Evolutionary conservation across 208 protist species (phyloP).

Genomic region (Trichomonas gallinae): DNA sequence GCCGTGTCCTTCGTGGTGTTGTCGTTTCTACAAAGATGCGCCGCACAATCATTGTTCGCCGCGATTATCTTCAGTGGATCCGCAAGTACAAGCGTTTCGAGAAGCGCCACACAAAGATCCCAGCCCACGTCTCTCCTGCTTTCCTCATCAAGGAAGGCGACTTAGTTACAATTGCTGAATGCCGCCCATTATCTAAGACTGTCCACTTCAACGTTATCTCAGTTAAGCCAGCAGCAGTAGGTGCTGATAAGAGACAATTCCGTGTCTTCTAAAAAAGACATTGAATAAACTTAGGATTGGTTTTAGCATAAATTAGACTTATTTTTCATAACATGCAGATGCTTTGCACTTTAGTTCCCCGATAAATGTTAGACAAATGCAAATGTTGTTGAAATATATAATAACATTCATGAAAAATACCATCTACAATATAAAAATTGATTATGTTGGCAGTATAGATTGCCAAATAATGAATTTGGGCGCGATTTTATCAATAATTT

Average conservation of each 20-base stretch:
- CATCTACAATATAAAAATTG: too few species aligned
- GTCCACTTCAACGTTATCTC: slow-evolving; percentile 98
- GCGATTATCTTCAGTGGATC: slow-evolving; percentile 99
- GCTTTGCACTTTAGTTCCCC: too few species aligned
- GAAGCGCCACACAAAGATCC: slow-evolving; percentile 97
- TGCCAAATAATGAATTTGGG: too few species aligned
- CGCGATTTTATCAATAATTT: too few species aligned
- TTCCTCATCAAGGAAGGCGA: slow-evolving; percentile 95
- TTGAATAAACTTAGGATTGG: too few species aligned
- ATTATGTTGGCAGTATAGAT: too few species aligned
- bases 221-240: slow-evolving; percentile 41
- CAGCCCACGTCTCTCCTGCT: slow-evolving; percentile 90
- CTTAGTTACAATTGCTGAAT: slow-evolving; percentile 88
- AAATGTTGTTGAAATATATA: too few species aligned
- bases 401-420: too few species aligned
- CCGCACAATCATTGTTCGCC: slow-evolving; percentile 87
- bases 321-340: too few species aligned
- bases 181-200: slow-evolving; percentile 92
- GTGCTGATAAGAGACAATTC: slow-evolving; percentile 41
- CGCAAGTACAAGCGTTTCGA: slow-evolving; percentile 99
- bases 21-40: slow-evolving; percentile 96
- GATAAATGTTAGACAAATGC: too few species aligned
- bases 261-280: slow-evolving; percentile 36
- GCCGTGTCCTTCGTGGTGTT: slow-evolving; percentile 88
- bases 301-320: too few species aligned